Evolutionary conservation across 108 stramenopile species (phyloP).

Genomic region (Chaetoceros muelleri): DNA sequence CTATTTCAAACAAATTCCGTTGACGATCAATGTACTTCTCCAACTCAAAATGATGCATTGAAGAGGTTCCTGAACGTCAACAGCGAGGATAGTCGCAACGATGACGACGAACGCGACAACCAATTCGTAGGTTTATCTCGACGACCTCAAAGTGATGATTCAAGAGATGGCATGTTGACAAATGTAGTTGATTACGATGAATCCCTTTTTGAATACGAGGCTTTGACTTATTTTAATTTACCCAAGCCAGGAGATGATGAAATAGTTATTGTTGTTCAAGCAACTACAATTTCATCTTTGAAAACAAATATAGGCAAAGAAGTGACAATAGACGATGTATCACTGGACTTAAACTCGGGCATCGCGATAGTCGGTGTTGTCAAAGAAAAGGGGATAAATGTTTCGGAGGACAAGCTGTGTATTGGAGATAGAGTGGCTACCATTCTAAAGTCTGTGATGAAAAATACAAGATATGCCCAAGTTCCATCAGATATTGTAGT

Average conservation of each 20-base stretch:
- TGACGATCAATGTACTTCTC: no score
- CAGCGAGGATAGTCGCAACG: no score
- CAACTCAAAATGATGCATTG: no score
- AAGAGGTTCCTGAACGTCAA: no score
- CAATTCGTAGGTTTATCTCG: neutral
- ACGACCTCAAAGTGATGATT: neutral
- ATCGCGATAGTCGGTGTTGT: neutral
- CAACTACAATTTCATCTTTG: neutral
- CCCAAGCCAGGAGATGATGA: neutral
- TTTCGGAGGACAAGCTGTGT: neutral
- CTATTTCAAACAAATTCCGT: no score
- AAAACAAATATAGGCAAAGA: neutral
- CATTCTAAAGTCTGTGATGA: neutral
- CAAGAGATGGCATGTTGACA: neutral
- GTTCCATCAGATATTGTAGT: conserved; percentile 13
- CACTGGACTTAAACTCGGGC: neutral
- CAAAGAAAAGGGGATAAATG: neutral
- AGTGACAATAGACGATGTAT: neutral
- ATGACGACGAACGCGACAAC: no score
- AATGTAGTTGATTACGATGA: neutral
- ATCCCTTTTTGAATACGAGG: neutral
- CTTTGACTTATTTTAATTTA: neutral
- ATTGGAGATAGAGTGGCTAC: neutral
- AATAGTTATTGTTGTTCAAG: neutral
- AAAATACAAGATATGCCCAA: conserved; percentile 6